Base-by-base conservation (phyloP, 345 rosid genomes). In the Viola odorata region DNA sequence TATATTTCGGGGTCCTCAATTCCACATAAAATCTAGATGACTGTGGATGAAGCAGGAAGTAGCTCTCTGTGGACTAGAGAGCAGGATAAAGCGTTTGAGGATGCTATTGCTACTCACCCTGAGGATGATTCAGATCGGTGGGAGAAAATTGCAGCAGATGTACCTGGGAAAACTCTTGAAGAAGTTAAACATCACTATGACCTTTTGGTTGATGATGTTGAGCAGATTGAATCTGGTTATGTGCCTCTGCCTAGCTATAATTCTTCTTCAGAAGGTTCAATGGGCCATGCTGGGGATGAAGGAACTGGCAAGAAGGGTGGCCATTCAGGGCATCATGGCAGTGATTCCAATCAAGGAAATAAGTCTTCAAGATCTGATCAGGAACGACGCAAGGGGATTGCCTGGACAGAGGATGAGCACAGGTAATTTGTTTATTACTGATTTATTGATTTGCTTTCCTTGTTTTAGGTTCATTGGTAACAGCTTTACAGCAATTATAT, bases 371-470 rank as follows among this genome's bases (percentile, higher is more conserved):
- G 86, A 69, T 70, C 91, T 17, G 99, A 90, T 73, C 97, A 90
- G 79, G 99, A 94, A 73, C 89, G 96, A 4, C 84, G 99, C 15
- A 94, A 90, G 74, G 97, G 99, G 60, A 85, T 86, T 77, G 96
- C 97, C 47, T 94, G 99, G 99, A 86, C 99, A 2, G 99, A 90
- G 78, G 97, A 90, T 47, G 99, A 94, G 96, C 71, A 67, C 64
- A 67, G 71, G 71, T 67, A 67, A 57, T 6, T 65, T 56, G 38
- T 40, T 12, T n/a, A 13, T 60, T 55, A 6, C 54, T 55, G 14
- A 13, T 48, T 42, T 37, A 37, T 37, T 58, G 3, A 17, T 39
- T 36, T 58, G 2, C 12, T 14, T 37, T 12, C n/a, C 37, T 10
- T 41, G 6, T 15, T 38, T 40, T 1, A 42, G 37, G 37, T 15